Evolutionary conservation across 257 asterid species (phyloP).

Genomic region (Orobanche coerulescens): DNA sequence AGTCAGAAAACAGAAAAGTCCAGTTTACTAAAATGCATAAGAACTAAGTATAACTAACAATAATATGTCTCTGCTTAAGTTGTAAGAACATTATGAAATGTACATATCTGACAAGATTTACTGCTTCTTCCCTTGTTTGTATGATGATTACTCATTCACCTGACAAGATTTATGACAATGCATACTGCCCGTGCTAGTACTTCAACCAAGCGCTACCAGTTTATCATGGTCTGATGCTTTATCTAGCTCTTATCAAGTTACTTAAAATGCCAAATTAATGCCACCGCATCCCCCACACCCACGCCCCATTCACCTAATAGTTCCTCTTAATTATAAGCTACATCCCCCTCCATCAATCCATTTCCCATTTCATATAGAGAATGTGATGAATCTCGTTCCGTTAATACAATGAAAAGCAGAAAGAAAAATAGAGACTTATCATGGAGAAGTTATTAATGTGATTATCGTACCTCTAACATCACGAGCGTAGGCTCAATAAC

Average conservation of each 20-base stretch:
- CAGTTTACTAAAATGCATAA: slow-evolving; percentile 17
- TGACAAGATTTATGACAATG: slow-evolving; percentile 7
- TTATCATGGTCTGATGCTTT: neutral
- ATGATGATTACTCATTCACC: slow-evolving; percentile 8
- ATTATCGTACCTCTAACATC: slow-evolving; percentile 79
- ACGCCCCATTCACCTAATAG: neutral
- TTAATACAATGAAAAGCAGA: neutral
- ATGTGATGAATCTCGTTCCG: neutral
- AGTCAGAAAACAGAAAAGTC: slow-evolving; percentile 11
- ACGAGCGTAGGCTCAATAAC: slow-evolving; percentile 92
- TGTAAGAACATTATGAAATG: neutral
- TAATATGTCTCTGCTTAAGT: neutral
- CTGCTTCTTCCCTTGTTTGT: slow-evolving; percentile 1
- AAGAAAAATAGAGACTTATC: neutral
- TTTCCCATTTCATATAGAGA: slow-evolving; percentile 2
- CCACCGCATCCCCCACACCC: neutral
- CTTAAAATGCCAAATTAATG: neutral
- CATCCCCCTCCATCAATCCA: slow-evolving; percentile 17
- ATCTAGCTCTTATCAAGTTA: neutral
- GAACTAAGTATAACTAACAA: slow-evolving; percentile 11
- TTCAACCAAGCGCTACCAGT: slow-evolving; percentile 2
- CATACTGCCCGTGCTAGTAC: slow-evolving; percentile 3
- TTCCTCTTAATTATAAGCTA: neutral
- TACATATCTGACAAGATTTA: neutral
- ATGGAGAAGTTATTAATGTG: slow-evolving; percentile 12